Evolutionary conservation across 768 basidiomycete species (phyloP).

Genomic region (Cantharellus anzutake): DNA sequence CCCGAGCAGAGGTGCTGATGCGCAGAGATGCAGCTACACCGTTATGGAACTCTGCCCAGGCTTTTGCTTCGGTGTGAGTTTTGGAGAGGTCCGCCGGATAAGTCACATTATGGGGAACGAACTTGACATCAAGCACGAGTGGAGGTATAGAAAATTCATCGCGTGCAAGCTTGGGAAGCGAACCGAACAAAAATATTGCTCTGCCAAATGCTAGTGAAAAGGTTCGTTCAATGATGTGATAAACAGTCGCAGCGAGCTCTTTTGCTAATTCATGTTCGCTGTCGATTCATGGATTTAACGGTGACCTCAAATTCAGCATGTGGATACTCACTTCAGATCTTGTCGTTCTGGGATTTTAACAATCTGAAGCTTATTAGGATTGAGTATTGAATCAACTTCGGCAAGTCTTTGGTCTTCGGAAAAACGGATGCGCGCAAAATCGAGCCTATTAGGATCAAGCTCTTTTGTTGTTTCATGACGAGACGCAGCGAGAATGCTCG

Average conservation of each 20-base stretch:
- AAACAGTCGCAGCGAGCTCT: slow-evolving; percentile 65
- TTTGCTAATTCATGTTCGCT: slow-evolving; percentile 66
- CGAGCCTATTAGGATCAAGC: slow-evolving; percentile 25
- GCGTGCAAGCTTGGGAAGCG: slow-evolving; percentile 50
- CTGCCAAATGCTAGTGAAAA: slow-evolving; percentile 80
- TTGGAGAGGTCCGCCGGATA: slow-evolving; percentile 53
- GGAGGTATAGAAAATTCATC: slow-evolving; percentile 68
- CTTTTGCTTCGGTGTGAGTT: slow-evolving; percentile 46
- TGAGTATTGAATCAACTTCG: slow-evolving; percentile 81
- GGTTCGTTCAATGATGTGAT: slow-evolving; percentile 70
- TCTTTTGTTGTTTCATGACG: not conserved
- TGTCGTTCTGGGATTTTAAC: slow-evolving; percentile 47
- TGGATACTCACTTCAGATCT: slow-evolving; percentile 39
- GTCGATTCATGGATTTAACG: too few relatives aligned
- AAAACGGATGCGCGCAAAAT: slow-evolving; percentile 71
- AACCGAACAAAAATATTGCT: slow-evolving; percentile 82
- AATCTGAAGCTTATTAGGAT: slow-evolving; percentile 50
- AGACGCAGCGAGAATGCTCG: slow-evolving; percentile 2
- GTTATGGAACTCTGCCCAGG: slow-evolving; percentile 97
- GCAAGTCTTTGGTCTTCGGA: slow-evolving; percentile 77
- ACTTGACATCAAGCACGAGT: slow-evolving; percentile 52
- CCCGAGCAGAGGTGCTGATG: slow-evolving; percentile 50
- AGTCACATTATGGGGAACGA: slow-evolving; percentile 52
- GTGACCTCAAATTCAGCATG: not conserved
- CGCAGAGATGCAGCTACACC: slow-evolving; percentile 86